phyloP scores from a whole-genome alignment of 2,329 filamentous ascomycete species.

The Fusarium fracticaudum region DNA sequence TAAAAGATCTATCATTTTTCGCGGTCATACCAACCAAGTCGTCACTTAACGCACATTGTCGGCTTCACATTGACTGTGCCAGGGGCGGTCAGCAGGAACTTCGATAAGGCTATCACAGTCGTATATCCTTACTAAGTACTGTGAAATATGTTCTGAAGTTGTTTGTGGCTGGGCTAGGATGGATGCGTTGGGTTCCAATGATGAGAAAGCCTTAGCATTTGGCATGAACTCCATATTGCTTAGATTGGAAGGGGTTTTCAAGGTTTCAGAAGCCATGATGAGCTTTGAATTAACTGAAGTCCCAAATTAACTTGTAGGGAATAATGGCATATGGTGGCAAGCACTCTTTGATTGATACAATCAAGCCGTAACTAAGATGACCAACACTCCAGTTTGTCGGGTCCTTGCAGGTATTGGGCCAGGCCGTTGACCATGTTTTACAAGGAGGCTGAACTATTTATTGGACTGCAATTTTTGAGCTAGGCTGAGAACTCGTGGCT shows the following conservation, averaged over 20 bases:
- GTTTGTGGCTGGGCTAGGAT: conserved; percentile 13
- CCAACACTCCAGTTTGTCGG: conserved; percentile 18
- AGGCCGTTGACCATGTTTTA: not conserved
- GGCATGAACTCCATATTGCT: not conserved
- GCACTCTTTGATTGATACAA: conserved; percentile 2
- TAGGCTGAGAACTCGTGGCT: conserved; percentile 5
- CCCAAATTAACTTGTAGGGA: not conserved
- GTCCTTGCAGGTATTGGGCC: conserved; percentile 9
- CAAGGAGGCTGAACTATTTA: not conserved
- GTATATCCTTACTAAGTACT: not conserved
- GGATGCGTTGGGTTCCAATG: conserved; percentile 29
- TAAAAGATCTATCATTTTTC: not conserved
- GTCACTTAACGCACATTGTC: not conserved
- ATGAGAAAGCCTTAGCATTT: conserved; percentile 16
- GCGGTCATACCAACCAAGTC: not conserved
- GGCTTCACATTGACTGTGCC: not conserved
- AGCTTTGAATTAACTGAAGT: not conserved
- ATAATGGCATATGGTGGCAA: not conserved
- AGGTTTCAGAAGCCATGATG: not conserved
- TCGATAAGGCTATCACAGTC: not conserved
- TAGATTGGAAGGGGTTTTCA: not conserved
- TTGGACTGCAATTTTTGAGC: not conserved
- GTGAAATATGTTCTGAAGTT: conserved; percentile 21
- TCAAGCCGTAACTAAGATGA: conserved; percentile 2
- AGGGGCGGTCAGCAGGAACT: not conserved